These are phyloP conservation scores for Limtongia smithiae DNA, from an alignment of 805 yeast genomes.

Conservation along the genomic window DNA sequence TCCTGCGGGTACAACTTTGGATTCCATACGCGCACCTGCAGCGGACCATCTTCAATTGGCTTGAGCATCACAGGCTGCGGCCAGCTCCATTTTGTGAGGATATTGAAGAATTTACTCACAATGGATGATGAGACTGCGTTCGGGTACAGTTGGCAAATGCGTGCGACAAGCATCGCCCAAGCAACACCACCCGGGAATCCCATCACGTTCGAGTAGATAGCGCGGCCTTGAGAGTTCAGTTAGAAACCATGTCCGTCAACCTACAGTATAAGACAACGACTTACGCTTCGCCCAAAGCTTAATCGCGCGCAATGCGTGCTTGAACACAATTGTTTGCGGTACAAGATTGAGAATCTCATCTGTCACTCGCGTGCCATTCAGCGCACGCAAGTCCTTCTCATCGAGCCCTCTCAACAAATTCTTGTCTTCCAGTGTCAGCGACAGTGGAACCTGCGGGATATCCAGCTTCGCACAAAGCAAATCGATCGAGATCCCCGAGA, in stretches of 20 bases:
- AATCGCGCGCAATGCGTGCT: conserved; percentile 86
- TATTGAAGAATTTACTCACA: conserved; percentile 82
- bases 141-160: conserved; percentile 94
- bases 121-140: conserved; percentile 92
- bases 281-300: conserved; percentile 91
- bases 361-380: conserved; percentile 96
- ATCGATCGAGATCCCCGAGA: conserved; percentile 90
- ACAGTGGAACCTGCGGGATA: conserved; percentile 74
- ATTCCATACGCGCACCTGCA: conserved; percentile 96
- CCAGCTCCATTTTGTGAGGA: conserved; percentile 91
- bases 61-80: conserved; percentile 94
- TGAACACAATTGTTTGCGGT: conserved; percentile 89
- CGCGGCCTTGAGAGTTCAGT: conserved; percentile 46
- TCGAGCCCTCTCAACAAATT: conserved; percentile 81
- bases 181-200: conserved; percentile 99
- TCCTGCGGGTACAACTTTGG: conserved; percentile 88
- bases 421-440: conserved; percentile 75
- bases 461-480: conserved; percentile 79
- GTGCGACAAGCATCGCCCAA: conserved; percentile 99
- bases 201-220: conserved; percentile 88
- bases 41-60: conserved; percentile 94
- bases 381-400: conserved; percentile 82
- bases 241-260: neutral
- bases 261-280: neutral
- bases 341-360: conserved; percentile 87